Evolutionary conservation across 495 filamentous ascomycete species (phyloP).

Genomic region (Baudoinia panamericana): DNA sequence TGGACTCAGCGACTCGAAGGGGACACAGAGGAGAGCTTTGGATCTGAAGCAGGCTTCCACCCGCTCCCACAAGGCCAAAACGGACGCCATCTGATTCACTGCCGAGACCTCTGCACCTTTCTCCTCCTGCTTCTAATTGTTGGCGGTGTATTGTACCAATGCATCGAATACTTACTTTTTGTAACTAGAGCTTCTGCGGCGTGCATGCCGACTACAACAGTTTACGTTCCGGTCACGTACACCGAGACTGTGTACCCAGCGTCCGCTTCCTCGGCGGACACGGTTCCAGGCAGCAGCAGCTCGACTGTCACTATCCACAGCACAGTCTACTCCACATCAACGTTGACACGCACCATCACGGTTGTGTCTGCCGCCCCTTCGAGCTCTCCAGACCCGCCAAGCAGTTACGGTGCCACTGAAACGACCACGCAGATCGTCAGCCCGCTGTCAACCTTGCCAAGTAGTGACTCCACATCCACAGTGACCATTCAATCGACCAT

Average conservation of each 20-base stretch:
- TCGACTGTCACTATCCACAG: not conserved
- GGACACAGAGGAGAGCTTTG: not conserved
- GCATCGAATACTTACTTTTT: constrained; percentile 17
- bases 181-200: constrained; percentile 12
- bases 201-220: constrained; percentile 10
- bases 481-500: constrained; percentile 3
- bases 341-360: constrained; percentile 11
- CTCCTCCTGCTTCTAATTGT: constrained; percentile 10
- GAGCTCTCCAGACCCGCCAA: not conserved
- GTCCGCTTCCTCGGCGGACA: constrained; percentile 1
- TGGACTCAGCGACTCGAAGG: too few species aligned
- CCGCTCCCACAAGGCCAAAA: not conserved
- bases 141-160: constrained; percentile 7
- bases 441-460: not conserved
- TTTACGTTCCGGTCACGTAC: constrained; percentile 17
- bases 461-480: not conserved
- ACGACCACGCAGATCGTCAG: constrained; percentile 12
- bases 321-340: constrained; percentile 6
- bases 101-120: not conserved
- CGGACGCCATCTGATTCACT: not conserved
- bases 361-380: not conserved
- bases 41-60: not conserved
- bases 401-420: constrained; percentile 5
- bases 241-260: constrained; percentile 3
- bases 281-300: not conserved